Base-by-base conservation (phyloP, 345 rosid species). In the Populus tremula region DNA sequence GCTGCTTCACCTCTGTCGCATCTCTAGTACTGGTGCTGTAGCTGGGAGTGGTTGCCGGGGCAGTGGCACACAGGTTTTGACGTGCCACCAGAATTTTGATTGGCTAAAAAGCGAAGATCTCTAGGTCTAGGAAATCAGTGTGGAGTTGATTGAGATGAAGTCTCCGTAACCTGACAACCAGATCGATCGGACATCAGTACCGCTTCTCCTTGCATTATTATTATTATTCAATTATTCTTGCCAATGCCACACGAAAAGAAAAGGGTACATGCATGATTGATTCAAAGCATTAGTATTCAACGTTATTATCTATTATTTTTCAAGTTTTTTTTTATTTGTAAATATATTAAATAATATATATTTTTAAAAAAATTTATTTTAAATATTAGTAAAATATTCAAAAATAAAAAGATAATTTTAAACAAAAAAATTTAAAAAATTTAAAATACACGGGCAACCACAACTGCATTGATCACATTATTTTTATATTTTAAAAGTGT, bases 41-140 rank as follows among this genome's bases (percentile, higher is more conserved):
- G 61, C n/a, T 11, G 11, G 25, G 61, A n/a, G 29, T 27, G 77
- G 33, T 2, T 39, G 69, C 41, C 17, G 50, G 25, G 38, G 41
- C 17, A 9, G 62, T 8, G 45, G 41, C 76, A 27, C 54, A 4
- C n/a, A 39, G 49, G 63, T 14, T 31, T 2, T 71, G 36, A 25
- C 23, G 65, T 33, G 18, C 31, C 53, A 14, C 16, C 38, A 54
- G 23, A 21, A 80, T 73, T 23, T 20, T 56, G 76, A 66, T 53
- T 53, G 72, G n/a, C 72, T 77, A 61, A n/a, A 67, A 65, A 27
- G 31, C 36, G 62, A 56, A 74, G 49, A 74, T 80, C 64, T 67
- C 39, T 4, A 39, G 33, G 71, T 78, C 67, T 36, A 47, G 45
- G 43, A 81, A 43, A 76, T 81, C 75, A 66, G 72, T 67, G 25